These are phyloP conservation scores for Rhizophora mangle DNA, from an alignment of 345 rosid genomes.

Conservation along the genomic window DNA sequence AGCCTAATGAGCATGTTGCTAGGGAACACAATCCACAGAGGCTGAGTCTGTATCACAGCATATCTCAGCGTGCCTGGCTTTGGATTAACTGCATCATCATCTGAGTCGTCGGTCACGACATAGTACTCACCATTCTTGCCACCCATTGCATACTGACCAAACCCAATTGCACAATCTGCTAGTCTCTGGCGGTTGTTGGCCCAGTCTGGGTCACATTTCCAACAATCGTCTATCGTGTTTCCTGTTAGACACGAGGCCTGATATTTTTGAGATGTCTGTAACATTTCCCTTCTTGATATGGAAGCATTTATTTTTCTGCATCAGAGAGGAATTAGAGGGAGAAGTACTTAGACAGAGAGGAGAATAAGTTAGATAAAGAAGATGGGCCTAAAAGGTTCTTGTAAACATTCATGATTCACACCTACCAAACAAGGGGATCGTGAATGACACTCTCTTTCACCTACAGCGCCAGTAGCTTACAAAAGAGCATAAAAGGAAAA, in stretches of 20 bases:
- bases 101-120: constrained; percentile 85
- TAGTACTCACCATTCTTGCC: constrained; percentile 86
- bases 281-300: constrained; percentile 57
- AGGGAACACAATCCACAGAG: constrained; percentile 96
- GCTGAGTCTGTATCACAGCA: constrained; percentile 82
- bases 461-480: neutral
- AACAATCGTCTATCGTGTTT: constrained; percentile 96
- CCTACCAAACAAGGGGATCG: neutral
- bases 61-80: constrained; percentile 89
- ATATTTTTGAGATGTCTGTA: constrained; percentile 38
- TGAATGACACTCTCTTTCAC: neutral
- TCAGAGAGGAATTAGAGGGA: neutral
- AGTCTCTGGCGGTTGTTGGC: constrained; percentile 79
- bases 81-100: constrained; percentile 76
- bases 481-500: neutral
- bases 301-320: constrained; percentile 87
- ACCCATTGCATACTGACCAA: constrained; percentile 89
- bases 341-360: neutral
- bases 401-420: neutral
- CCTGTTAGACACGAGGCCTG: constrained; percentile 64
- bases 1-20: constrained; percentile 74
- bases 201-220: constrained; percentile 99
- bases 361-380: neutral
- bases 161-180: constrained; percentile 91
- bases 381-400: neutral